Conservation (phyloP, 345 rosid genomes). For the Arabis alpina region DNA sequence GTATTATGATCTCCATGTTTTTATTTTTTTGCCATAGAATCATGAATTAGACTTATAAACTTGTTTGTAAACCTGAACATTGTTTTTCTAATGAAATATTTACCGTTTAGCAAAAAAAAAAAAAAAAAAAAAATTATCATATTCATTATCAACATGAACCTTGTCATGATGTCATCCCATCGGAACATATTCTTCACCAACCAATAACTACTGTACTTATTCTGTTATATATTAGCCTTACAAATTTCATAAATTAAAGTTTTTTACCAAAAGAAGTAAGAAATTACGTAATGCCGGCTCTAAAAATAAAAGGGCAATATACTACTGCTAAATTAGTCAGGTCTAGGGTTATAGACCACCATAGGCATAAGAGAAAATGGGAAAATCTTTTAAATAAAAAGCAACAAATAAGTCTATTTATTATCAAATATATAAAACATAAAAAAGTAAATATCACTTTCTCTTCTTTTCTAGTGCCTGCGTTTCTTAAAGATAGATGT, state of each 20-base stretch:
- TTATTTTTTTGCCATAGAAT: no score
- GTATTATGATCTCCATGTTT: no score
- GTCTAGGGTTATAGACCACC: conserved; percentile 42
- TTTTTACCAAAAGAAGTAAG: conserved; percentile 75
- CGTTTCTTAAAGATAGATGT: no score
- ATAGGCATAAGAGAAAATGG: conserved; percentile 22
- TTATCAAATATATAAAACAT: background rate
- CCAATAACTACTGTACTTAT: background rate
- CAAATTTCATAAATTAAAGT: background rate
- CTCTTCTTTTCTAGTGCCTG: conserved; percentile 4
- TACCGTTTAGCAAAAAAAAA: no score
- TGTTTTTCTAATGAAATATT: no score
- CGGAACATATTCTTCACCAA: conserved; percentile 3
- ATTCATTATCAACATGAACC: background rate
- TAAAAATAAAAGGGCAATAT: conserved; percentile 16
- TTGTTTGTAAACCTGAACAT: no score
- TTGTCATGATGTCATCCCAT: background rate
- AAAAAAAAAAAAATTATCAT: no score
- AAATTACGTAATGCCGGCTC: conserved; percentile 51
- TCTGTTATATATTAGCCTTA: background rate
- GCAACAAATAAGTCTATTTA: background rate
- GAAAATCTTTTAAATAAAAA: conserved; percentile 6
- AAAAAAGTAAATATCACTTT: background rate
- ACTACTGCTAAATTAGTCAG: background rate
- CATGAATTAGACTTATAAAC: no score